These are phyloP conservation scores for Brassica carinata DNA, from an alignment of 345 rosid genomes.

Conservation along the genomic window DNA sequence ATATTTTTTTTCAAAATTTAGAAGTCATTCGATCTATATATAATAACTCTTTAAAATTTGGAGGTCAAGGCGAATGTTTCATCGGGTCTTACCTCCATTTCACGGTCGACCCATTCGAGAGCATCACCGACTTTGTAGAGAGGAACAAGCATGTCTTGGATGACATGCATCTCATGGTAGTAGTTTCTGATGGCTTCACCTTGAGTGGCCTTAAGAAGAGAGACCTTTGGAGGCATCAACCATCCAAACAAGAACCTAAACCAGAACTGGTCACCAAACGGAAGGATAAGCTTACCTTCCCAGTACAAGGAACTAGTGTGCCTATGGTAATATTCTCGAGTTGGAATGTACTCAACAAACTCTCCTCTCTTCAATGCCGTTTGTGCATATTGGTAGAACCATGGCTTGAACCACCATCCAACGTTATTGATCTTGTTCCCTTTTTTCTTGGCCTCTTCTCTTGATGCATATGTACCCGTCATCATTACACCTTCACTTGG, in stretches of 20 bases:
- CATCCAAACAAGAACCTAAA: constrained; percentile 86
- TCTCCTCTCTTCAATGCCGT: constrained; percentile 76
- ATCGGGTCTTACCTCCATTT: constrained; percentile 72
- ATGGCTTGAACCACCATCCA: constrained; percentile 95
- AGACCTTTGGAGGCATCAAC: constrained; percentile 98
- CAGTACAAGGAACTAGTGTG: constrained; percentile 91
- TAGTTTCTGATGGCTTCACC: constrained; percentile 59
- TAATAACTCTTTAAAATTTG: no score
- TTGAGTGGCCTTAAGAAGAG: constrained; percentile 91
- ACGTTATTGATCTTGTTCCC: constrained; percentile 36
- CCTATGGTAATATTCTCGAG: constrained; percentile 89
- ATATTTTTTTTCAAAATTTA: no score
- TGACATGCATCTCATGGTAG: constrained; percentile 89
- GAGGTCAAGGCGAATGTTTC: no score
- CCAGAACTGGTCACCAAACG: constrained; percentile 95
- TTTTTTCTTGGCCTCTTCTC: constrained; percentile 58
- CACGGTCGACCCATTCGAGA: constrained; percentile 76
- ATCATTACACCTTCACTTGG: constrained; percentile 67
- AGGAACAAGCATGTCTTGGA: constrained; percentile 97
- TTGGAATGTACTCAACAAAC: constrained; percentile 87
- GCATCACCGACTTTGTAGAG: constrained; percentile 87
- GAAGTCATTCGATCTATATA: no score
- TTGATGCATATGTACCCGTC: no score
- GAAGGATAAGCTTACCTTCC: constrained; percentile 98
- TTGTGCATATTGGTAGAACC: constrained; percentile 93